Percentiles rank a stretch among this genome's conserved stretches.
Conservation (phyloP, 164 flowering plant species). For the Chimonanthus salicifolius region DNA sequence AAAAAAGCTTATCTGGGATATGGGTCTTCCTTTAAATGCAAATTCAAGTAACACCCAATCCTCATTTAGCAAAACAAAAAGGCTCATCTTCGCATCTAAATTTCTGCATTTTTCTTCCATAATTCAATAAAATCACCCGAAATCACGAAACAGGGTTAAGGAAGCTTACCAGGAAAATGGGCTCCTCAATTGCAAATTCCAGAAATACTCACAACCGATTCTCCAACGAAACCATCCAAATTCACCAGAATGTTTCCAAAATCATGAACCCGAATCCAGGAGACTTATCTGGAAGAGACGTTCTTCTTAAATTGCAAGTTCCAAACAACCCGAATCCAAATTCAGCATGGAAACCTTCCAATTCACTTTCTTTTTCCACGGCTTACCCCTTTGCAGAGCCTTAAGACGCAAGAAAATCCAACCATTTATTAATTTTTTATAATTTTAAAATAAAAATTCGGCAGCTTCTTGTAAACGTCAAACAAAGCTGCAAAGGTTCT, state of each 20-base stretch:
- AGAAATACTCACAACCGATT: not conserved
- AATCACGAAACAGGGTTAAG: not conserved
- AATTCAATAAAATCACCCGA: not conserved
- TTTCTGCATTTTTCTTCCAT: not conserved
- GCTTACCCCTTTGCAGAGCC: not conserved
- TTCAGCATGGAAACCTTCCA: not conserved
- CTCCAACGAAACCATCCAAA: not conserved
- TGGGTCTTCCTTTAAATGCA: not conserved
- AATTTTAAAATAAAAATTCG: not conserved
- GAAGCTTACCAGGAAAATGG: conserved; percentile 3
- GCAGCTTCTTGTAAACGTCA: conserved; percentile 1
- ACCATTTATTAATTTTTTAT: not conserved
- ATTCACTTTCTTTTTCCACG: not conserved
- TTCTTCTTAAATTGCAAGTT: not conserved
- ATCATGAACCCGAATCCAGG: not conserved
- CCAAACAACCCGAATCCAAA: not conserved
- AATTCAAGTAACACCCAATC: not conserved
- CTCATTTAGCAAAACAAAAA: not conserved
- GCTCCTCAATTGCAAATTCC: not conserved
- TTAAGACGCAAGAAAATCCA: not conserved
- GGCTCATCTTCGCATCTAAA: not conserved
- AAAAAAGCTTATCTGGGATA: not conserved
- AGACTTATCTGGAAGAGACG: not conserved
- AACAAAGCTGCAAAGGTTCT: not conserved
- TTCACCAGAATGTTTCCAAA: not conserved